Conservation (phyloP, 345 rosid species). For the Eucalyptus albens region DNA sequence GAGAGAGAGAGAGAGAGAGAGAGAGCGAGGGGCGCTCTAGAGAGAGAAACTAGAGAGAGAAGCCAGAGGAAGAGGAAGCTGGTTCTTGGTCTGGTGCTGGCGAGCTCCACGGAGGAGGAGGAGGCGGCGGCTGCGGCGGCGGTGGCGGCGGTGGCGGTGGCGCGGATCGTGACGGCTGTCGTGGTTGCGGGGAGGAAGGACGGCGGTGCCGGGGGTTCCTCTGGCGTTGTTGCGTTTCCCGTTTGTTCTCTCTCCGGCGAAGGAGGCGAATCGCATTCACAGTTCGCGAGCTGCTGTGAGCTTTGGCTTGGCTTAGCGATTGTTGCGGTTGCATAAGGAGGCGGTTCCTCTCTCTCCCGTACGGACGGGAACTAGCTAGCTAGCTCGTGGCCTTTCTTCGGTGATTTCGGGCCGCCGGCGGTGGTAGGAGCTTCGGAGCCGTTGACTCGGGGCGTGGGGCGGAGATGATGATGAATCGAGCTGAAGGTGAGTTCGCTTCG, state of each 20-base stretch:
- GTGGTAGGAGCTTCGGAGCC: background rate
- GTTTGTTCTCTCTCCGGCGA: background rate
- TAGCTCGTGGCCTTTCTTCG: background rate
- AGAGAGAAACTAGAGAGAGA: background rate
- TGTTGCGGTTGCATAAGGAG: background rate
- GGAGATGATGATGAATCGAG: conserved; percentile 32
- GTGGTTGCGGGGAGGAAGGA: background rate
- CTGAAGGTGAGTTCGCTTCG: conserved; percentile 1
- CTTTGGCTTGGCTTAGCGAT: background rate
- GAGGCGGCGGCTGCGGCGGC: background rate
- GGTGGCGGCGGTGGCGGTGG: background rate
- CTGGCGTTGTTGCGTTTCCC: background rate
- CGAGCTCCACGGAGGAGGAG: background rate
- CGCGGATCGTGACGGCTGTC: background rate
- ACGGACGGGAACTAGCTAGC: background rate
- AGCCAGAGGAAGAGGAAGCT: background rate
- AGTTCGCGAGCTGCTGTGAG: background rate
- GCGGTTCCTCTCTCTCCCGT: background rate
- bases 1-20: background rate
- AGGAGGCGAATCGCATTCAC: background rate
- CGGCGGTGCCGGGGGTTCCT: background rate
- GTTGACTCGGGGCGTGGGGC: background rate
- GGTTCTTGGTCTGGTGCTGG: background rate
- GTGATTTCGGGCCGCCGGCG: background rate
- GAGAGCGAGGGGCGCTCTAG: background rate